These are phyloP conservation scores for Lyophyllum semitale DNA, from an alignment of 768 basidiomycete species.

Conservation along the genomic window DNA sequence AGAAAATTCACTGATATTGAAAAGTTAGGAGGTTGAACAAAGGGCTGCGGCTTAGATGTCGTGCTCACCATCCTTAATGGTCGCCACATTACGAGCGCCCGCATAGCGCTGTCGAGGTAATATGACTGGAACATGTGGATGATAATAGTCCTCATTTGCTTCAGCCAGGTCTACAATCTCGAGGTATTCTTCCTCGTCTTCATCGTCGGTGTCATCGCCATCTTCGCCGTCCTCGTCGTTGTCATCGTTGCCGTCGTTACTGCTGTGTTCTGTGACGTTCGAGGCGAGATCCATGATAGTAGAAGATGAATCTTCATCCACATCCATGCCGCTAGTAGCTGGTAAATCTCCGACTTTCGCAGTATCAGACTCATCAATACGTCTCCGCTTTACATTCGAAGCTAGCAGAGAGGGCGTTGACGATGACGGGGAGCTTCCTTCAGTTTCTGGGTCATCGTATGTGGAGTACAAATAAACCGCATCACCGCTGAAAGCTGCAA, in stretches of 20 bases:
- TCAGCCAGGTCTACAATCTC: slow-evolving; percentile 26
- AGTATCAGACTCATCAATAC: slow-evolving; percentile 11
- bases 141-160: slow-evolving; percentile 22
- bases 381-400: slow-evolving; percentile 24
- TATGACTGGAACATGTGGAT: slow-evolving; percentile 51
- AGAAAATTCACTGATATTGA: slow-evolving; percentile 72
- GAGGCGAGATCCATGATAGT: slow-evolving; percentile 19
- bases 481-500: slow-evolving; percentile 71
- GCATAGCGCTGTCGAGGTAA: slow-evolving; percentile 63
- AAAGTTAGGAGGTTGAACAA: not conserved
- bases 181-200: slow-evolving; percentile 28
- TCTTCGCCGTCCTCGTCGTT: slow-evolving; percentile 30
- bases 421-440: slow-evolving; percentile 17
- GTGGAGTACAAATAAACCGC: slow-evolving; percentile 76
- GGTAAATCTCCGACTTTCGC: slow-evolving; percentile 1
- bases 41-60: not conserved
- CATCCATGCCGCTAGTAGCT: slow-evolving; percentile 27
- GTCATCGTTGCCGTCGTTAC: slow-evolving; percentile 20
- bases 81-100: slow-evolving; percentile 79
- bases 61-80: slow-evolving; percentile 81
- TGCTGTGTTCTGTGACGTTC: slow-evolving; percentile 20
- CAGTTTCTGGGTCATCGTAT: slow-evolving; percentile 52
- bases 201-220: slow-evolving; percentile 34
- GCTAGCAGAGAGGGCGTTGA: slow-evolving; percentile 31
- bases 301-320: slow-evolving; percentile 19